Evolutionary conservation across 2,329 filamentous ascomycete species (phyloP), one percentile per base, ranked within the genome.

Genomic region (Parafenestella ontariensis): DNA sequence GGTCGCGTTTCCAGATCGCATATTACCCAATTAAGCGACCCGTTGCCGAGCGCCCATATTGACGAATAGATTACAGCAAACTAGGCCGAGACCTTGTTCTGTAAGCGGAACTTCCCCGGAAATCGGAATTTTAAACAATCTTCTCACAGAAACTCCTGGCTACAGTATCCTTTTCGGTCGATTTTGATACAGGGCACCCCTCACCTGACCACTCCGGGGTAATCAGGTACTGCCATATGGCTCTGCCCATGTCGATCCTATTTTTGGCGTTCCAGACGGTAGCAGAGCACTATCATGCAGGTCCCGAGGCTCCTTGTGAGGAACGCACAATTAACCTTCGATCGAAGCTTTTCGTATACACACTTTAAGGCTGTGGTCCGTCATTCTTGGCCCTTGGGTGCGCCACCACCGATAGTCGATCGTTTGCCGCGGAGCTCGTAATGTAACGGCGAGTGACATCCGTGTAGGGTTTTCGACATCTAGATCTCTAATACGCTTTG

Each of bases 291-390:
- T 51, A 40, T 40, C 41, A 59, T 58, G 58, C 53, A 59, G 56
- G 58, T 53, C 55, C 61, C 60, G 53, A 69, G 60, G 52, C 41
- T 54, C 29, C 28, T 46, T 65, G 58, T 43, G 57, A 53, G 53
- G 54, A 48, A 51, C 37, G 29, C 46, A 50, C 56, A 71, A 70
- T 71, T 57, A 68, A 67, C 51, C 37, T 67, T 39, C 29, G 29
- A 62, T 53, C 56, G 62, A 69, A 72, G 65, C 68, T 68, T 71
- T 69, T 70, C 69, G 69, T 72, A 71, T 71, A 61, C 42, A 31
- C 55, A 70, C 68, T 70, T 40, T 68, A 64, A 59, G 53, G 49
- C 43, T 62, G 59, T 49, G 41, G 45, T 56, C 55, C 54, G 33
- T 45, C 43, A 48, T 48, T 50, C 58, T 54, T 57, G 52, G 50